These are phyloP conservation scores for Cotoneaster glaucophyllus DNA, from an alignment of 306 rosid species.

Conservation along the genomic window DNA sequence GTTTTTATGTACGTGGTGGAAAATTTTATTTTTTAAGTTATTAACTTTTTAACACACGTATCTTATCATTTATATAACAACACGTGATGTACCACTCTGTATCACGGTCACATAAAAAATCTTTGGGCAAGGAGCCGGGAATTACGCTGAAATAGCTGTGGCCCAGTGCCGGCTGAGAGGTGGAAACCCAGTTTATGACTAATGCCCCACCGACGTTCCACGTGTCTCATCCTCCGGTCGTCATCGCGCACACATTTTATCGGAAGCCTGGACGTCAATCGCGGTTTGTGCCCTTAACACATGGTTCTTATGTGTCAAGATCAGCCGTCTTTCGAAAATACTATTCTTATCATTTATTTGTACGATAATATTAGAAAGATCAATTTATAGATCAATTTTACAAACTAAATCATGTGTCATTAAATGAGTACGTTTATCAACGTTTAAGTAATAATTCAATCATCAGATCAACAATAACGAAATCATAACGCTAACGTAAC, in stretches of 20 bases:
- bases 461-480: rapidly evolving
- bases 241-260: neutral
- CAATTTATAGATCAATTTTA: no score
- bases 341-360: no score
- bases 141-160: slow-evolving; percentile 20
- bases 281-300: neutral
- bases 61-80: no score
- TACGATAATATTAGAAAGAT: rapidly evolving
- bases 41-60: no score
- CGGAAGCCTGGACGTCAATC: neutral
- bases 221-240: neutral
- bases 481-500: no score
- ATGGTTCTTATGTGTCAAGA: neutral
- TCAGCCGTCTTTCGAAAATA: neutral
- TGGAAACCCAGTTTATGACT: slow-evolving; percentile 17
- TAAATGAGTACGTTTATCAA: no score
- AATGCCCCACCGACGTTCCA: slow-evolving; percentile 7
- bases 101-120: no score
- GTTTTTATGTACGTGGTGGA: no score
- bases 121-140: slow-evolving; percentile 7
- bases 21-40: no score
- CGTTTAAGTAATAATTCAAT: rapidly evolving
- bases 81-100: no score
- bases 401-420: no score
- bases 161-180: slow-evolving; percentile 20